Evolutionary conservation across 768 basidiomycete species (phyloP).

Genomic region (Tulasnella sp.): DNA sequence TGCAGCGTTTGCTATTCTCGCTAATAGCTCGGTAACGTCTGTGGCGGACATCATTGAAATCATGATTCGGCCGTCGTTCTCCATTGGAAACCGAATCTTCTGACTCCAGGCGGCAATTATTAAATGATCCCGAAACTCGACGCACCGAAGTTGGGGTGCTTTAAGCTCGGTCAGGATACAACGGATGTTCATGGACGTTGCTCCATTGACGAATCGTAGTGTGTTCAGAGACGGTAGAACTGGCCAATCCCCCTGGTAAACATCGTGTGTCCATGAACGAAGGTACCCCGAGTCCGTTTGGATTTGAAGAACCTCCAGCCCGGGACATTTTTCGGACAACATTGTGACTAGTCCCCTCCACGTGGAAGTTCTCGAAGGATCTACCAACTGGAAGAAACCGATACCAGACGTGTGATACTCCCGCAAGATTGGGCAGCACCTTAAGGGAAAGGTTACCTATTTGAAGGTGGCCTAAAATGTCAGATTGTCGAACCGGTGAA

Average conservation of each 20-base stretch:
- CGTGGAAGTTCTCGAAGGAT: background rate
- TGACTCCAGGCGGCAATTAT: background rate
- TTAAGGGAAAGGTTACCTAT: background rate
- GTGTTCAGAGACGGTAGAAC: background rate
- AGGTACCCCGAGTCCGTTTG: background rate
- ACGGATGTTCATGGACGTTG: background rate
- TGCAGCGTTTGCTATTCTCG: background rate
- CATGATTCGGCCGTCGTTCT: background rate
- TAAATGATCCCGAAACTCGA: background rate
- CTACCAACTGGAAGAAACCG: background rate
- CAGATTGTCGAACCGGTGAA: no score
- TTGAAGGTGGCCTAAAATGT: background rate
- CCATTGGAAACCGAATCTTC: background rate
- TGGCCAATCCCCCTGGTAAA: background rate
- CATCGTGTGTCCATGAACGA: background rate
- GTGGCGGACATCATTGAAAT: background rate
- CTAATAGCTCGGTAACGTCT: background rate
- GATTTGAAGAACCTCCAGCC: background rate
- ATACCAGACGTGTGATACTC: background rate
- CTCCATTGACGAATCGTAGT: background rate
- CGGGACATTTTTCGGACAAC: background rate
- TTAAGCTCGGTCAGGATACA: background rate
- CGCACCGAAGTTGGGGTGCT: background rate
- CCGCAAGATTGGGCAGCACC: background rate
- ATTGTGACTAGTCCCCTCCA: background rate